These are phyloP conservation scores for Tulasnella sp. DNA, from an alignment of 768 basidiomycete species.

Conservation along the genomic window DNA sequence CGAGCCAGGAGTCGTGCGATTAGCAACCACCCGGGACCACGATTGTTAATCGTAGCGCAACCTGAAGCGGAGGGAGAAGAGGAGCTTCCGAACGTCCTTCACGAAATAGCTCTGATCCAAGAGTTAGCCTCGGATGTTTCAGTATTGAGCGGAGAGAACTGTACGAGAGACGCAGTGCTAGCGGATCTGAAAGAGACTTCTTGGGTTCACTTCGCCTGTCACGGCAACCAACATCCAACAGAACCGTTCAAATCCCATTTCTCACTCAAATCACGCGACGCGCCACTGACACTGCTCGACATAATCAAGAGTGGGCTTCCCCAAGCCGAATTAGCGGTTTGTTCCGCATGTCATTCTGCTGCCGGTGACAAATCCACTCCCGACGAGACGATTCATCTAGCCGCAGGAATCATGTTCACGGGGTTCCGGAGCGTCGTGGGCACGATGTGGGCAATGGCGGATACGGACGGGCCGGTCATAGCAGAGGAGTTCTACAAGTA, in stretches of 20 bases:
- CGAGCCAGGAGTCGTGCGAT: neutral
- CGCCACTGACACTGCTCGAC: neutral
- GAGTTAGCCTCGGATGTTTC: neutral
- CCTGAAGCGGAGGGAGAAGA: neutral
- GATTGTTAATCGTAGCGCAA: neutral
- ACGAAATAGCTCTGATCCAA: neutral
- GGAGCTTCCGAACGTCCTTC: neutral
- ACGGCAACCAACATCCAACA: neutral
- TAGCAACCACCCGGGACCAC: neutral
- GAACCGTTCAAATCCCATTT: neutral
- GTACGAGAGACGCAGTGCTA: neutral
- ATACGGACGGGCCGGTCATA: neutral
- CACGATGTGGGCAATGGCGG: neutral
- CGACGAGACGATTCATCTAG: neutral
- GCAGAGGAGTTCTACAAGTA: slow-evolving; percentile 2
- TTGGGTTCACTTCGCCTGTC: slow-evolving; percentile 4
- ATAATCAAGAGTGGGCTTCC: neutral
- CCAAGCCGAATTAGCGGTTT: neutral
- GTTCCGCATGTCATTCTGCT: neutral
- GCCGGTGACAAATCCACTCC: neutral
- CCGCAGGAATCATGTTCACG: neutral
- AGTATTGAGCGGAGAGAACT: neutral
- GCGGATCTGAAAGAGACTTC: neutral
- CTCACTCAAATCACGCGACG: neutral
- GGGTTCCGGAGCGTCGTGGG: neutral